Conservation (phyloP, 176 grass and related monocot genomes). For the Urochloa ruziziensis region DNA sequence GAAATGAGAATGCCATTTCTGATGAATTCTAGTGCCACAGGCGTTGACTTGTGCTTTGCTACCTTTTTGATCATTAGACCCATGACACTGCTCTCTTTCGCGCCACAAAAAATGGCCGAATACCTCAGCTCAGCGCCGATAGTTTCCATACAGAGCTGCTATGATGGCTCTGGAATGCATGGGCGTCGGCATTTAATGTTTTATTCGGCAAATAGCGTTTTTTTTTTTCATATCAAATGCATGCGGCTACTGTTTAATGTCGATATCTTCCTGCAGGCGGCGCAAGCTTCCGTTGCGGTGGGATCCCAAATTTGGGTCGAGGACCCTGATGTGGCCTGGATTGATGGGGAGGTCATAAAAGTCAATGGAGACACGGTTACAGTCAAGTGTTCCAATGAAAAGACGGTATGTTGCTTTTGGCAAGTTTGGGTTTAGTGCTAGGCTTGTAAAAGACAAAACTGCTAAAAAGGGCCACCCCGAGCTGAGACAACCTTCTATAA, state of each 20-base stretch:
- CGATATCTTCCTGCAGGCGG: slow-evolving; percentile 46
- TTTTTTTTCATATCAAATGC: not conserved
- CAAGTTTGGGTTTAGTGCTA: not conserved
- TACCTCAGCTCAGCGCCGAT: not conserved
- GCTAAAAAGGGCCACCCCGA: not conserved
- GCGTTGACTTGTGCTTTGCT: slow-evolving; percentile 21
- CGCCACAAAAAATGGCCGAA: not conserved
- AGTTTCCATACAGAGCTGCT: not conserved
- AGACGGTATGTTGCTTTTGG: slow-evolving; percentile 41
- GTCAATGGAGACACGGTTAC: slow-evolving; percentile 49
- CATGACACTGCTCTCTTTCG: not conserved
- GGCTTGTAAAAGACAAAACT: not conserved
- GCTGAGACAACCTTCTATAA: not conserved
- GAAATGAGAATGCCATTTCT: not conserved
- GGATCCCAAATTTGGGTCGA: slow-evolving; percentile 73
- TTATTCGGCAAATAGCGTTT: not conserved
- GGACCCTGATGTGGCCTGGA: slow-evolving; percentile 57
- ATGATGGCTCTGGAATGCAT: not conserved
- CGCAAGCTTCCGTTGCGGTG: slow-evolving; percentile 46
- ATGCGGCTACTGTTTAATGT: not conserved
- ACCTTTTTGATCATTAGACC: not conserved
- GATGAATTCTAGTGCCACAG: not conserved
- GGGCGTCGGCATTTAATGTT: not conserved
- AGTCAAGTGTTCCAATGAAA: slow-evolving; percentile 55
- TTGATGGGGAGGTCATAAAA: slow-evolving; percentile 60